These are phyloP conservation scores for Rauvolfia tetraphylla DNA, from an alignment of 257 asterid species.

Conservation along the genomic window DNA sequence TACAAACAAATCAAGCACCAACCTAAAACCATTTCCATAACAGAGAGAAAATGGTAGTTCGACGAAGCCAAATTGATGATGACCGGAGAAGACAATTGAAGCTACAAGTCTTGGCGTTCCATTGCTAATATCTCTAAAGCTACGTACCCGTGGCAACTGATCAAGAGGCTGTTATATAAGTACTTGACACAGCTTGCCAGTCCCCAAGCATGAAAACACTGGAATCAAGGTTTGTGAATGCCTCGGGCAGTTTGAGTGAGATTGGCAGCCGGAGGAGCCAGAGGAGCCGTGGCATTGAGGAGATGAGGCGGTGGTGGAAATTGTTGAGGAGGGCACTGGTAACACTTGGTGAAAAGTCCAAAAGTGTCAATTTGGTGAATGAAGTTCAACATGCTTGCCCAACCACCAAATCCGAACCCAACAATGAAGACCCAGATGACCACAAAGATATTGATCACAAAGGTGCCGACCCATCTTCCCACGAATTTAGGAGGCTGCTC, in stretches of 20 bases:
- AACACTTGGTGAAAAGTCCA: constrained; percentile 93
- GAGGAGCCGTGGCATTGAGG: constrained; percentile 42
- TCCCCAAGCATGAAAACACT: not conserved
- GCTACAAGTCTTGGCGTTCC: not conserved
- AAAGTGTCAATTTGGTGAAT: constrained; percentile 85
- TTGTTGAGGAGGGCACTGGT: constrained; percentile 66
- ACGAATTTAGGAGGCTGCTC: constrained; percentile 79
- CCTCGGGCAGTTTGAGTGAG: constrained; percentile 28
- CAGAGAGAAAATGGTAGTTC: not conserved
- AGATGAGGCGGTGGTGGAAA: constrained; percentile 26
- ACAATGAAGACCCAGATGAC: constrained; percentile 83
- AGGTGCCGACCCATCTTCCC: constrained; percentile 84
- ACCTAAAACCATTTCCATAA: not conserved
- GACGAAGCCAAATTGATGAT: not conserved
- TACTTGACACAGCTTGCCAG: not conserved
- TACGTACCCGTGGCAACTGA: not conserved
- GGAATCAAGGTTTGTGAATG: constrained; percentile 9
- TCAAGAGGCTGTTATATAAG: not conserved
- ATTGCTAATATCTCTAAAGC: not conserved
- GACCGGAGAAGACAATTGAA: not conserved
- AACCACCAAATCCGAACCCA: constrained; percentile 95
- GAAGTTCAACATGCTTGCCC: constrained; percentile 87
- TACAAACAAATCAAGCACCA: constrained; percentile 14
- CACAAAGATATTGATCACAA: constrained; percentile 64
- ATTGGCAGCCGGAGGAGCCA: constrained; percentile 40